Evolutionary conservation across 2,329 filamentous ascomycete species (phyloP), one percentile per base, ranked within the genome.

Genomic region (Dactylellina cionopaga): DNA sequence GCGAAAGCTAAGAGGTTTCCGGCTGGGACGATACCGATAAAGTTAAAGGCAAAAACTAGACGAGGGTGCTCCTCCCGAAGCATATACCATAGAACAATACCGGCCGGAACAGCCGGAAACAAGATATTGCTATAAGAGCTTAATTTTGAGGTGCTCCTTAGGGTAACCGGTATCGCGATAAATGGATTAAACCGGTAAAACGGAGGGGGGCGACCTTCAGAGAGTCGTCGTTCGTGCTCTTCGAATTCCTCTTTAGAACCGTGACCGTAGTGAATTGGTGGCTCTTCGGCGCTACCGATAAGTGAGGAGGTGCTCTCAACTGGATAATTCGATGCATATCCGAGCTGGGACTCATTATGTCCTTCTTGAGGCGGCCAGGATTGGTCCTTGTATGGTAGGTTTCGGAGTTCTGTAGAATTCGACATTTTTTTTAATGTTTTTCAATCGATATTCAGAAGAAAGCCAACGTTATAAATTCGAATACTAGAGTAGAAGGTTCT

Each of bases 1-100:
- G 49, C 49, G 41, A 65, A 65, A 13, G 60, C 60, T 22, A 65
- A 41, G 4, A 55, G 25, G 22, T 65, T 65, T 24, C 49, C 60
- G 19, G 49, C 52, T 1, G 60, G 60, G 17, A 65, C 39, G 49
- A 65, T 65, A 47, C 49, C 60, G 24, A 65, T 49, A 25, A 56
- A 65, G 29, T 65, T 65, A 17, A 65, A 55, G 25, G 51, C 33
- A 37, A 65, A 65, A 9, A 46, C 37, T 15, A 49, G 31, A 0
- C 55, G 22, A 22, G 49, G 60, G 11, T 17, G 37, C 24, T 24
- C 47, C n/a, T 39, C n/a, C 10, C 58, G 25, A 33, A 44, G 52
- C 5, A 43, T 58, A 58, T 56, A 65, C 49, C 52, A 58, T 27
- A 65, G 33, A 6, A 41, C 60, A n/a, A 65, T 65, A n/a, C 60